A percentile compares a stretch with the other conserved stretches of the same genome.
phyloP scores from a whole-genome alignment of 164 flowering plant genomes.

The Magnolia sinica region DNA sequence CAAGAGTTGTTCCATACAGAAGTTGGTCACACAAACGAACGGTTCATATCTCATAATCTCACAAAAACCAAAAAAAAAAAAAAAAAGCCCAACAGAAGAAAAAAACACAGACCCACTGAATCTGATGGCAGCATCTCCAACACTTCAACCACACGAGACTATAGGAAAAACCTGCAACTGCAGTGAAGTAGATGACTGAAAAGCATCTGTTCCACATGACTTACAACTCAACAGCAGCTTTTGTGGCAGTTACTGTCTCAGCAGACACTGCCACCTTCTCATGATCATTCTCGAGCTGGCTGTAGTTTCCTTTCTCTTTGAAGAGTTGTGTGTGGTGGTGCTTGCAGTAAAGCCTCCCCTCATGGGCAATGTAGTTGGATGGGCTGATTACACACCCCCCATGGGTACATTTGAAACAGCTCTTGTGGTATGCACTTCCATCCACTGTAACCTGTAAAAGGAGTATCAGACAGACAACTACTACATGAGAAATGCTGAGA shows the following conservation, averaged over 20 bases:
- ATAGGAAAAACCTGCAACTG: not conserved
- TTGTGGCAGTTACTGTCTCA: not conserved
- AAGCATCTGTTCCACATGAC: not conserved
- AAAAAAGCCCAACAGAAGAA: no score
- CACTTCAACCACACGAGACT: not conserved
- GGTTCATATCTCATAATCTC: not conserved
- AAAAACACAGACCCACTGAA: not conserved
- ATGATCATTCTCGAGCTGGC: conserved; percentile 66
- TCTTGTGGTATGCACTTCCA: conserved; percentile 74
- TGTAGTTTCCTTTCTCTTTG: conserved; percentile 85
- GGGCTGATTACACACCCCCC: conserved; percentile 93
- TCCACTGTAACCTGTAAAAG: conserved; percentile 67
- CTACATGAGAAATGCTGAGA: not conserved
- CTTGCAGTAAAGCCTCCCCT: conserved; percentile 79
- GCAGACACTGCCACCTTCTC: conserved; percentile 19
- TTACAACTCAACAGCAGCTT: conserved; percentile 1
- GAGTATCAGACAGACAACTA: not conserved
- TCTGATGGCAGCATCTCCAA: conserved; percentile 1
- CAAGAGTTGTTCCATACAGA: not conserved
- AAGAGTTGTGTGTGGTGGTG: conserved; percentile 88
- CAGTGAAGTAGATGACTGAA: not conserved
- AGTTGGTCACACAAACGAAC: not conserved
- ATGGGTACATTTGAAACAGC: conserved; percentile 86
- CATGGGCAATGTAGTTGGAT: conserved; percentile 87
- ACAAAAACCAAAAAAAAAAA: no score